These are phyloP conservation scores for Xylaria sp. DNA, from an alignment of 2,329 filamentous ascomycete genomes.

Conservation along the genomic window DNA sequence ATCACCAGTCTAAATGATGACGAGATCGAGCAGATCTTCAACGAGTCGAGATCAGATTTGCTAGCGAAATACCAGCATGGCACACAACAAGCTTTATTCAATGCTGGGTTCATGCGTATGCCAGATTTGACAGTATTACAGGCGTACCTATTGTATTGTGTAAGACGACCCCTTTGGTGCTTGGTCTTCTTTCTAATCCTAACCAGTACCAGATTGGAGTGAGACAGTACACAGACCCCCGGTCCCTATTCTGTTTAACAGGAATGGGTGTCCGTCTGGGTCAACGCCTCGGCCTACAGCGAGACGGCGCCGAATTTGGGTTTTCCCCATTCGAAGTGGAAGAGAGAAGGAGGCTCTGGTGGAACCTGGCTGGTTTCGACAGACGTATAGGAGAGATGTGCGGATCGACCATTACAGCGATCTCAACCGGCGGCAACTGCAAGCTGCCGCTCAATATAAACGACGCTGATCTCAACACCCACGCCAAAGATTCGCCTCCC, in stretches of 20 bases:
- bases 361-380: conserved; percentile 76
- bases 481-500: conserved; percentile 65
- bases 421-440: conserved; percentile 65
- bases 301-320: conserved; percentile 65
- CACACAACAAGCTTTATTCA: conserved; percentile 72
- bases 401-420: conserved; percentile 66
- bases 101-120: conserved; percentile 73
- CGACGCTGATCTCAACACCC: conserved; percentile 67
- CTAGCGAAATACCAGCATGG: conserved; percentile 66
- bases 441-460: conserved; percentile 70
- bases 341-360: conserved; percentile 78
- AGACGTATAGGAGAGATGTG: conserved; percentile 75
- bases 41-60: conserved; percentile 63
- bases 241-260: conserved; percentile 69
- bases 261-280: conserved; percentile 75
- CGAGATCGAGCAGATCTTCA: conserved; percentile 63
- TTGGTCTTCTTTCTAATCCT: conserved; percentile 40
- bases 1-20: conserved; percentile 67
- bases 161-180: conserved; percentile 49
- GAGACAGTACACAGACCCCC: conserved; percentile 69
- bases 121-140: conserved; percentile 74
- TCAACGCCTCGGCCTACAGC: conserved; percentile 75
- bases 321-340: conserved; percentile 72
- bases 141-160: conserved; percentile 74
- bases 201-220: conserved; percentile 62